Conservation (phyloP, 2,329 filamentous ascomycete genomes). For the Alternaria solani region DNA sequence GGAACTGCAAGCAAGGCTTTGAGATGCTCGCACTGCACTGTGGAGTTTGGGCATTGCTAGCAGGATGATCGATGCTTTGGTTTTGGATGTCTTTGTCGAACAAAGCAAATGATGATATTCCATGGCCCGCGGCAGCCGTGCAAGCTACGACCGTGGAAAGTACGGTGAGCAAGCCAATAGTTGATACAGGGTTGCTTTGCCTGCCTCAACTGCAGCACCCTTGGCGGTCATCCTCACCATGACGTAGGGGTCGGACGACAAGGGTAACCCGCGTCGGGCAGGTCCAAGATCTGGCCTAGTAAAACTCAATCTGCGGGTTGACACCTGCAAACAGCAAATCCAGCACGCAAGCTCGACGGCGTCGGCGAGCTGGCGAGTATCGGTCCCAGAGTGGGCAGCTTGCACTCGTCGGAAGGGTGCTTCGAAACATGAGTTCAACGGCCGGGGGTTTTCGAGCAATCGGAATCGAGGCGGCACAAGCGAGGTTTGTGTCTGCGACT, state of each 20-base stretch:
- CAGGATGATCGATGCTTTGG: not conserved
- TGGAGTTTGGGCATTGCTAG: constrained; percentile 1
- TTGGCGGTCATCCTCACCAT: constrained; percentile 23
- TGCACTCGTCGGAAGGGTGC: not conserved
- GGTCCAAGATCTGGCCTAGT: constrained; percentile 14
- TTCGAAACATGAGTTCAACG: not conserved
- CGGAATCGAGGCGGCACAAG: constrained; percentile 21
- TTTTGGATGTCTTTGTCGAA: not conserved
- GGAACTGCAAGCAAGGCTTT: not conserved
- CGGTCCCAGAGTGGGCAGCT: not conserved
- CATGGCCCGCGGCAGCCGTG: constrained; percentile 11
- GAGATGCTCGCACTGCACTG: not conserved
- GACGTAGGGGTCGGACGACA: constrained; percentile 22
- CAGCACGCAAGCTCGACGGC: not conserved
- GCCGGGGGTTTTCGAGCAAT: constrained; percentile 9
- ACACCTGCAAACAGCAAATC: constrained; percentile 8
- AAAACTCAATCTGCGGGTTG: constrained; percentile 12
- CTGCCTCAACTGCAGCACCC: constrained; percentile 18
- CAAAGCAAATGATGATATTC: constrained; percentile 1
- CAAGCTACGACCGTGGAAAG: constrained; percentile 16
- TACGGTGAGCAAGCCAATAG: constrained; percentile 26
- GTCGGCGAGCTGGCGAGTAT: not conserved
- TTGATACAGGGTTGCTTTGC: constrained; percentile 22
- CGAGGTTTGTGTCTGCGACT: constrained; percentile 16
- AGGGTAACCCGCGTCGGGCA: constrained; percentile 10